Evolutionary conservation across 345 rosid genomes (phyloP).

Genomic region (Pistacia atlantica): DNA sequence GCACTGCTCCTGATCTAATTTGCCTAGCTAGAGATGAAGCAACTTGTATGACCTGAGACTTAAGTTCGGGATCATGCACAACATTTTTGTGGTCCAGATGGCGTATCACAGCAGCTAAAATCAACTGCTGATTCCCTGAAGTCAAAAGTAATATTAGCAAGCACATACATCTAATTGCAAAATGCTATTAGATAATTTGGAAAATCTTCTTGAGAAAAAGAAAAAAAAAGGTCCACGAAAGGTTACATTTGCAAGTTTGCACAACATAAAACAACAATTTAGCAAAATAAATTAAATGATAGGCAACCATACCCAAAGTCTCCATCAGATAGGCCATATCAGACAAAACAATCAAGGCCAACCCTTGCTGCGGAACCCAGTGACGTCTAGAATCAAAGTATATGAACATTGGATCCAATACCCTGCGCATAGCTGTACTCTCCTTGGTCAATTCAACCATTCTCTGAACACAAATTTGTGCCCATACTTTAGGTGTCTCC

Average conservation of each 20-base stretch:
- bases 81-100: constrained; percentile 94
- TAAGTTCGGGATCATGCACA: constrained; percentile 73
- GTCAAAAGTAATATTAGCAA: constrained; percentile 25
- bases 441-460: constrained; percentile 92
- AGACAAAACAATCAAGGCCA: constrained; percentile 71
- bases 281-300: constrained; percentile 11
- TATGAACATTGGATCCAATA: constrained; percentile 81
- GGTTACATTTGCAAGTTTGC: background rate
- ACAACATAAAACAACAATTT: background rate
- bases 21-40: constrained; percentile 79
- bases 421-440: constrained; percentile 72
- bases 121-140: constrained; percentile 73
- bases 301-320: constrained; percentile 48
- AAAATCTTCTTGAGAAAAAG: background rate
- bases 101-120: constrained; percentile 75
- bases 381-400: constrained; percentile 74
- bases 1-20: constrained; percentile 63
- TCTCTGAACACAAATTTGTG: constrained; percentile 89
- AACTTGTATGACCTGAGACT: constrained; percentile 66
- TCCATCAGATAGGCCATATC: constrained; percentile 76
- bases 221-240: background rate
- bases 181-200: constrained; percentile 3
- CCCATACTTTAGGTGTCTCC: constrained; percentile 91
- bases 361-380: constrained; percentile 79
- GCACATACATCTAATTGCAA: constrained; percentile 1